Base-by-base conservation (phyloP, 768 basidiomycete species). In the Trametes cinnabarina region DNA sequence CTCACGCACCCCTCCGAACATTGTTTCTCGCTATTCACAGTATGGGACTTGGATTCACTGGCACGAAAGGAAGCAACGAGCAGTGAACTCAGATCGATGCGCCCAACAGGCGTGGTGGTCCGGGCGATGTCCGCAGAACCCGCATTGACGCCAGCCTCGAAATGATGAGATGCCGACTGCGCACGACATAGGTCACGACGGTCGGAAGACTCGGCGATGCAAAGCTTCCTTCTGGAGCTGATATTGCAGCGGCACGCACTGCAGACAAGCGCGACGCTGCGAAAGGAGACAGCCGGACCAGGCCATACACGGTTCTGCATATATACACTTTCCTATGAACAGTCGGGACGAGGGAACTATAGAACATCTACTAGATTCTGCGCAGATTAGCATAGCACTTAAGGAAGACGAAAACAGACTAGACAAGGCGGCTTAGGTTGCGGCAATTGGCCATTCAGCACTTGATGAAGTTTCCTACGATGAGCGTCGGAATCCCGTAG, bases 401-500 rank as follows among this genome's bases (percentile, higher is more conserved):
- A 44, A 22, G 22, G 23, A 47, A 23, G 28, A 37, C 47, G 28
- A 41, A 20, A 55, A 25, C 22, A 51, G 22, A 41, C 39, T 35
- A 4, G 44, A 40, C n/a, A 25, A 11, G 30, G 17, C 39, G 17
- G 22, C n/a, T 25, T 19, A 22, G 19, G n/a, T 23, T 5, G 6
- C 9, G n/a, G n/a, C 11, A 5, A 25, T 9, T 6, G n/a, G 22
- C 6, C 47, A 10, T 8, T 56, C 58, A 70, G 63, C 69, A 90
- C 67, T 81, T 83, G 66, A 93, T 90, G 63, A 92, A 92, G 69
- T 93, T 93, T 15, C 92, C 92, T 19, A 93, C 90, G 64, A 94
- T 92, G 86, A 92, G 88, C 48, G 85, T 92, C 30, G 91, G 92
- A 61, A 93, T 92, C 0, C 90, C 90, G 83, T 86, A 90, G 68